These are phyloP conservation scores for Candolleomyces eurysporus DNA, from an alignment of 768 basidiomycete species.

Conservation along the genomic window DNA sequence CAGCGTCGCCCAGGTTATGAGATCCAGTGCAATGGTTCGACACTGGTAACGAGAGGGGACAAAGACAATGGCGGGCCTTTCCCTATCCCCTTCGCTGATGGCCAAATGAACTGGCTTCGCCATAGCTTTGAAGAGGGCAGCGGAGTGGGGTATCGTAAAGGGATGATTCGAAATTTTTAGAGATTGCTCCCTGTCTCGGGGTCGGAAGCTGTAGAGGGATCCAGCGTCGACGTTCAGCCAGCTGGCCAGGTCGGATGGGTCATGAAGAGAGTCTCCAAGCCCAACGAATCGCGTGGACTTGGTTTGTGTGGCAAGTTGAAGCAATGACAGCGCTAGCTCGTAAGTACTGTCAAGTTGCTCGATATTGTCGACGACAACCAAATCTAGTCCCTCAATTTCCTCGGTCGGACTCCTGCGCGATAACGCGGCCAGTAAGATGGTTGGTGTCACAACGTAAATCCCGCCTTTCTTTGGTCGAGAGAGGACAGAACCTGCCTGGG, in stretches of 20 bases:
- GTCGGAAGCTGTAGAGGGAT: conserved; percentile 73
- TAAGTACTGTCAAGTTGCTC: conserved; percentile 80
- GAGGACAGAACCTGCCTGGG: conserved; percentile 11
- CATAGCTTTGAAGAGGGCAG: conserved; percentile 87
- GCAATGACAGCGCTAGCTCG: conserved; percentile 77
- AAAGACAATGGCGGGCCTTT: conserved; percentile 71
- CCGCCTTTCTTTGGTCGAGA: conserved; percentile 39
- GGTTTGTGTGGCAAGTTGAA: conserved; percentile 62
- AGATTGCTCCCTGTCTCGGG: conserved; percentile 80
- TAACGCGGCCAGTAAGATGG: conserved; percentile 46
- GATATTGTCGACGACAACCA: conserved; percentile 83
- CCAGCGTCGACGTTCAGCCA: conserved; percentile 76
- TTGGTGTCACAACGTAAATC: conserved; percentile 58
- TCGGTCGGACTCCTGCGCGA: conserved; percentile 24
- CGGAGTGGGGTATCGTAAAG: conserved; percentile 85
- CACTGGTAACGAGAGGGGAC: conserved; percentile 86
- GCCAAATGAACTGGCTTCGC: conserved; percentile 83
- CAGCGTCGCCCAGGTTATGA: conserved; percentile 85
- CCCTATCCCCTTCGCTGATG: conserved; percentile 47
- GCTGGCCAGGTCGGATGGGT: conserved; percentile 73
- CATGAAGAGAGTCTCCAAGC: conserved; percentile 73
- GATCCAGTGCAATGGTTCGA: conserved; percentile 67
- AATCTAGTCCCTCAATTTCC: conserved; percentile 43
- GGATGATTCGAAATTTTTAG: conserved; percentile 66
- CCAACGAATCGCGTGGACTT: conserved; percentile 73